Conservation (phyloP, 495 filamentous ascomycete species). For the Amphirosellinia nigrospora region DNA sequence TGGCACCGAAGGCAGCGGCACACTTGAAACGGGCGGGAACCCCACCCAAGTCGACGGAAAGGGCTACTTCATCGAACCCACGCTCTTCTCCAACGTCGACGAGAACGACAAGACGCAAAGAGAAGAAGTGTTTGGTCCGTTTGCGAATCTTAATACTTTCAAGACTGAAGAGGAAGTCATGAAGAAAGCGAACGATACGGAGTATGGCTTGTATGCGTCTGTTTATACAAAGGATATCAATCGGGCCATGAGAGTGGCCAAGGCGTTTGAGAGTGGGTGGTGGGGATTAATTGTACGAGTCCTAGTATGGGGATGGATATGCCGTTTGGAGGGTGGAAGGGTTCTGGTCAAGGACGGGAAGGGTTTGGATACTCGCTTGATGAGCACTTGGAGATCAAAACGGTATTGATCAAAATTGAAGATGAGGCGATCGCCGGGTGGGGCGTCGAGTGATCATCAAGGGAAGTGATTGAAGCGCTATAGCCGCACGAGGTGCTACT, state of each 20-base stretch:
- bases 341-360: constrained; percentile 34
- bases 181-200: constrained; percentile 66
- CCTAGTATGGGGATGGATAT: constrained; percentile 29
- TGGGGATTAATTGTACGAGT: constrained; percentile 37
- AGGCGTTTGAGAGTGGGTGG: constrained; percentile 64
- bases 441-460: too few relatives aligned
- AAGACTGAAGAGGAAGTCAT: constrained; percentile 64
- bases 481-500: too few relatives aligned
- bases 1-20: too few relatives aligned
- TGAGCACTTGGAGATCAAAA: too few relatives aligned
- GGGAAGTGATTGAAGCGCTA: too few relatives aligned
- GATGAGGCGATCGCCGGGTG: too few relatives aligned
- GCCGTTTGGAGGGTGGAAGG: constrained; percentile 35
- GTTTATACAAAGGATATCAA: constrained; percentile 72
- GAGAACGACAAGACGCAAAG: constrained; percentile 62
- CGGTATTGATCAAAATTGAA: too few relatives aligned
- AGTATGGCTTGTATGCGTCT: constrained; percentile 66
- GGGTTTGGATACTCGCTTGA: not conserved
- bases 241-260: constrained; percentile 65
- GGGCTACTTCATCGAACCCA: constrained; percentile 59
- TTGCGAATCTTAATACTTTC: constrained; percentile 68
- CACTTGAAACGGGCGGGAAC: not conserved
- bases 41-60: not conserved
- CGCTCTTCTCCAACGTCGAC: constrained; percentile 67
- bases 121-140: constrained; percentile 55